phyloP scores from a whole-genome alignment of 306 rosid genomes.

The Vigna mungo region DNA sequence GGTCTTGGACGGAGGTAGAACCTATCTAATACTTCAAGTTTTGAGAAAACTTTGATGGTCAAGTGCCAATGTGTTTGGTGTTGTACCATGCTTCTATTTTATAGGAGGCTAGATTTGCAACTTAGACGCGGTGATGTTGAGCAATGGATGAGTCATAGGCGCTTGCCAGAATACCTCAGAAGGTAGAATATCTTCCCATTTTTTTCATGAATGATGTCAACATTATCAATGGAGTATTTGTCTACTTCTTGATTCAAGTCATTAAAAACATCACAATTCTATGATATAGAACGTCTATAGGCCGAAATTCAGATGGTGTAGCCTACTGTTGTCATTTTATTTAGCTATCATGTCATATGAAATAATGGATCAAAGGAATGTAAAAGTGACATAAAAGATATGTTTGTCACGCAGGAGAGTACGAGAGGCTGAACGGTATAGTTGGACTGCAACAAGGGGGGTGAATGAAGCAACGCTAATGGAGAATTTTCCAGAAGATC shows the following conservation, averaged over 20 bases:
- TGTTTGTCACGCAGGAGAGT: conserved; percentile 63
- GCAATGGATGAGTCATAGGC: conserved; percentile 94
- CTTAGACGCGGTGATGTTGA: conserved; percentile 83
- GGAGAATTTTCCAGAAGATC: conserved; percentile 85
- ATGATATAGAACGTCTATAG: background rate
- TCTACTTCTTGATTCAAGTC: background rate
- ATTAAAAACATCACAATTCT: background rate
- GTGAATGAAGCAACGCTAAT: conserved; percentile 79
- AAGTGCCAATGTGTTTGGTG: background rate
- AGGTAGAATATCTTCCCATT: conserved; percentile 41
- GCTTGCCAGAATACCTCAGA: conserved; percentile 67
- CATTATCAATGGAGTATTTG: background rate
- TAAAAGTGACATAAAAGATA: background rate
- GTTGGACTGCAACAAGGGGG: conserved; percentile 93
- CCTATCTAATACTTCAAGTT: background rate
- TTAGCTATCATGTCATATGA: background rate
- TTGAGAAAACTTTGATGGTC: background rate
- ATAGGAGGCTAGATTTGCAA: conserved; percentile 85
- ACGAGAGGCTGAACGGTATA: conserved; percentile 74
- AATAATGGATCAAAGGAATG: background rate
- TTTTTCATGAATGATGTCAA: conserved; percentile 7
- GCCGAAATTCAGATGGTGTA: background rate
- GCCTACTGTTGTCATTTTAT: background rate
- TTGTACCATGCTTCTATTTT: conserved; percentile 1
- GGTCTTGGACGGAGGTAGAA: conserved; percentile 79